A percentile compares a stretch with the other conserved stretches of the same genome.
phyloP scores from a whole-genome alignment of 108 stramenopile genomes.

The Pseudonitzschia delicatissima region DNA sequence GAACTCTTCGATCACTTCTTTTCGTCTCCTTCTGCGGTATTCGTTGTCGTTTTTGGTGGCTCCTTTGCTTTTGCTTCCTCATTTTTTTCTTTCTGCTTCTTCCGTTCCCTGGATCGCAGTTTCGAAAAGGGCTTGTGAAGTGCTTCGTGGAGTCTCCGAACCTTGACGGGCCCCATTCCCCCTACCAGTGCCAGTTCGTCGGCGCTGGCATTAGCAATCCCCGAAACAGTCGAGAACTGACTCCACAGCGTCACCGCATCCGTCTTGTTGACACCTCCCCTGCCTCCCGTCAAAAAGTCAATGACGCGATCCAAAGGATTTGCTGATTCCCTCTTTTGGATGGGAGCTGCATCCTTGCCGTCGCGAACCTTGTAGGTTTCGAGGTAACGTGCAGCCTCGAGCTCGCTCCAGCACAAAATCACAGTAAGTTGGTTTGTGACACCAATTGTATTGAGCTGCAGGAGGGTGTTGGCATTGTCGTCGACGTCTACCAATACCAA shows the following conservation, averaged over 20 bases:
- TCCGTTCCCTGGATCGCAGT: background rate
- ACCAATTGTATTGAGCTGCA: slow-evolving; percentile 74
- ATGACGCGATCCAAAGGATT: slow-evolving; percentile 59
- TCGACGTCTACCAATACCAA: slow-evolving; percentile 89
- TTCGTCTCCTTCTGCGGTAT: too few species aligned
- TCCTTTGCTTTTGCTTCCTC: background rate
- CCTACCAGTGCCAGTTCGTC: slow-evolving; percentile 79
- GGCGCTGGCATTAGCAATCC: slow-evolving; percentile 51
- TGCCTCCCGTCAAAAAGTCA: slow-evolving; percentile 53
- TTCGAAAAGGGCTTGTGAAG: slow-evolving; percentile 78
- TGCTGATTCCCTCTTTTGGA: slow-evolving; percentile 67
- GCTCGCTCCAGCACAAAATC: slow-evolving; percentile 80
- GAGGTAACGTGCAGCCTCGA: slow-evolving; percentile 90
- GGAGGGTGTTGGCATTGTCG: slow-evolving; percentile 67
- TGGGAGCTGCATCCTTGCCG: slow-evolving; percentile 75
- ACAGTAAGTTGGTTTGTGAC: slow-evolving; percentile 72
- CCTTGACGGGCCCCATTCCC: slow-evolving; percentile 84
- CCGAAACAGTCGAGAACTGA: slow-evolving; percentile 60
- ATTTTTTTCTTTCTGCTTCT: background rate
- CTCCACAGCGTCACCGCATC: slow-evolving; percentile 64
- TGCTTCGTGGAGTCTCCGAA: slow-evolving; percentile 65
- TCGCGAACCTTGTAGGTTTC: slow-evolving; percentile 94
- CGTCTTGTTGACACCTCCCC: slow-evolving; percentile 64
- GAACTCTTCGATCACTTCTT: too few species aligned
- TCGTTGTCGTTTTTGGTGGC: background rate